These are phyloP conservation scores for Pilobolus umbonatus DNA, from an alignment of 192 early-diverging fungal genomes.

Conservation along the genomic window DNA sequence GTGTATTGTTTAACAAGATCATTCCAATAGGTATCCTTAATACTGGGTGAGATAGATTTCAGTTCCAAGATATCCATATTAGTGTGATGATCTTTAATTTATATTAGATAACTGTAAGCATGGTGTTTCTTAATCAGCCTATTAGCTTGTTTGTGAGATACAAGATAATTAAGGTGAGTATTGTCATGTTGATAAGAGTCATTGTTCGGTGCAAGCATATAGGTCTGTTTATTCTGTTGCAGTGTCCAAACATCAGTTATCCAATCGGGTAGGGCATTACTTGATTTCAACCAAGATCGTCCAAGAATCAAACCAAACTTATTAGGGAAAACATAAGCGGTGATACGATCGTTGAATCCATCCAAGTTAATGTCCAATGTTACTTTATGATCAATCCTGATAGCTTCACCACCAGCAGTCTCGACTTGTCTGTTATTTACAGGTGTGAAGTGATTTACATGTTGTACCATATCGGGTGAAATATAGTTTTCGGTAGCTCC, in stretches of 20 bases:
- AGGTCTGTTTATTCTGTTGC: not conserved
- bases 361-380: not conserved
- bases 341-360: not conserved
- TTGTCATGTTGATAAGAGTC: not conserved
- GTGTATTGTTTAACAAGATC: no score
- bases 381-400: not conserved
- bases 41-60: no score
- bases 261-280: not conserved
- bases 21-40: no score
- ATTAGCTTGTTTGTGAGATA: not conserved
- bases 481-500: constrained; percentile 3
- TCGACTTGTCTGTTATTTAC: not conserved
- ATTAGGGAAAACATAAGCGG: not conserved
- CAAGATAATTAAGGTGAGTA: not conserved
- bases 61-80: not conserved
- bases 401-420: not conserved
- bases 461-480: not conserved
- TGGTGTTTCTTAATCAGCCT: not conserved
- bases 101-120: no score
- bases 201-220: not conserved
- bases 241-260: not conserved
- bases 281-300: not conserved
- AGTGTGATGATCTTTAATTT: no score
- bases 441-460: not conserved
- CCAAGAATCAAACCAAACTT: constrained; percentile 7